Percentiles rank a stretch among this genome's conserved stretches.
Evolutionary conservation across 2,329 filamentous ascomycete species (phyloP).

Genomic region (Pestalotiopsis sp.): DNA sequence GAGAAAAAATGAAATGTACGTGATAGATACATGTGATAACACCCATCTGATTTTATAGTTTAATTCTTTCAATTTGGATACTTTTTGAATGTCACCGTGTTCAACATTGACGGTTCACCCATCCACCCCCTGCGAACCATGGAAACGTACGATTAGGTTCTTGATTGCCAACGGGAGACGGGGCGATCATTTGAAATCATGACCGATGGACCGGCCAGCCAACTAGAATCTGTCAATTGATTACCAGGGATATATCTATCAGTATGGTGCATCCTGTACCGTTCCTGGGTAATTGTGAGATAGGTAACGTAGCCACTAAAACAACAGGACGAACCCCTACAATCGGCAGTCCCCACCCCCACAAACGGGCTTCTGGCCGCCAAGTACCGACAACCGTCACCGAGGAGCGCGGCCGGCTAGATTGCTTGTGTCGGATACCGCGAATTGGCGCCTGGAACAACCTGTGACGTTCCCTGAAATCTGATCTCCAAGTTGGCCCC

Average conservation of each 20-base stretch:
- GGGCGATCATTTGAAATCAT: neutral
- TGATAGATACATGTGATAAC: neutral
- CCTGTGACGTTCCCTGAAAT: neutral
- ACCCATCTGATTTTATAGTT: neutral
- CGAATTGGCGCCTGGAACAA: neutral
- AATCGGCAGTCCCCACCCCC: slow-evolving; percentile 3
- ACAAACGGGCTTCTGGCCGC: slow-evolving; percentile 1
- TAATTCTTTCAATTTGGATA: neutral
- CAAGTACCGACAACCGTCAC: slow-evolving; percentile 4
- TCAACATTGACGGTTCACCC: neutral
- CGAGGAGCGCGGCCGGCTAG: neutral
- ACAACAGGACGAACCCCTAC: neutral
- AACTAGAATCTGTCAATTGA: neutral
- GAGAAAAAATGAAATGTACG: neutral
- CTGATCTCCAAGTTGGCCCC: neutral
- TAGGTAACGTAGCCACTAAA: neutral
- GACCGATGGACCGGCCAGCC: neutral
- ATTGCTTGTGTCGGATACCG: neutral
- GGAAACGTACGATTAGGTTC: neutral
- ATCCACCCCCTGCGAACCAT: neutral
- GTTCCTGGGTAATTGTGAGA: neutral
- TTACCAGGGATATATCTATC: neutral
- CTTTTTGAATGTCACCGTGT: neutral
- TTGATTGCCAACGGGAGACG: neutral
- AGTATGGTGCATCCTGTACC: neutral